phyloP scores from a whole-genome alignment of 208 protist genomes.

The Crithidia bombi region DNA sequence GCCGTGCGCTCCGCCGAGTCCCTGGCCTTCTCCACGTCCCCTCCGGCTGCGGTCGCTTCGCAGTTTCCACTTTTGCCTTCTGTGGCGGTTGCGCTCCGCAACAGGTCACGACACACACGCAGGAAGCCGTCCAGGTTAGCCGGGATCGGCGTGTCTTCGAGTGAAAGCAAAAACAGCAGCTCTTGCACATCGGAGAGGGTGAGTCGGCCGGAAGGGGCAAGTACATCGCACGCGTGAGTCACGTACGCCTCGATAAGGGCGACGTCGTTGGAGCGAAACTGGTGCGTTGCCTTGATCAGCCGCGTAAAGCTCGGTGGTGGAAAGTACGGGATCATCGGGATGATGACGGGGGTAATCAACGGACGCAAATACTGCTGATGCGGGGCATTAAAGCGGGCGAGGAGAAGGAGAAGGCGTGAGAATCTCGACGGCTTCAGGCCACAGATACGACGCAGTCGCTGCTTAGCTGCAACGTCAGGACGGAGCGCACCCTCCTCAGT shows the following conservation, averaged over 20 bases:
- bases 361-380: slow-evolving; percentile 85
- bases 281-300: slow-evolving; percentile 53
- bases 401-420: slow-evolving; percentile 66
- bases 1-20: neutral
- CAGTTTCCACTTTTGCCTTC: no score
- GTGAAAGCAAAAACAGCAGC: slow-evolving; percentile 33
- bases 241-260: slow-evolving; percentile 64
- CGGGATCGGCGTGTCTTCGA: slow-evolving; percentile 27
- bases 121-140: slow-evolving; percentile 28
- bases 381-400: slow-evolving; percentile 61
- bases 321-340: slow-evolving; percentile 58
- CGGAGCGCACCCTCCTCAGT: neutral
- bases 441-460: slow-evolving; percentile 41
- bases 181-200: slow-evolving; percentile 36
- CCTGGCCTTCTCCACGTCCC: neutral
- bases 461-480: slow-evolving; percentile 29
- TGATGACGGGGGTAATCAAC: slow-evolving; percentile 49
- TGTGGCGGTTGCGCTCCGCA: slow-evolving; percentile 2
- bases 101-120: slow-evolving; percentile 9
- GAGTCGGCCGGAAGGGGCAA: slow-evolving; percentile 22
- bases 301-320: slow-evolving; percentile 76
- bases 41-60: no score
- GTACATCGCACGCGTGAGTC: slow-evolving; percentile 39
- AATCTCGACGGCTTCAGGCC: slow-evolving; percentile 70
- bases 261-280: slow-evolving; percentile 52